Evolutionary conservation across 345 rosid species (phyloP).

Genomic region (Turnera subulata): DNA sequence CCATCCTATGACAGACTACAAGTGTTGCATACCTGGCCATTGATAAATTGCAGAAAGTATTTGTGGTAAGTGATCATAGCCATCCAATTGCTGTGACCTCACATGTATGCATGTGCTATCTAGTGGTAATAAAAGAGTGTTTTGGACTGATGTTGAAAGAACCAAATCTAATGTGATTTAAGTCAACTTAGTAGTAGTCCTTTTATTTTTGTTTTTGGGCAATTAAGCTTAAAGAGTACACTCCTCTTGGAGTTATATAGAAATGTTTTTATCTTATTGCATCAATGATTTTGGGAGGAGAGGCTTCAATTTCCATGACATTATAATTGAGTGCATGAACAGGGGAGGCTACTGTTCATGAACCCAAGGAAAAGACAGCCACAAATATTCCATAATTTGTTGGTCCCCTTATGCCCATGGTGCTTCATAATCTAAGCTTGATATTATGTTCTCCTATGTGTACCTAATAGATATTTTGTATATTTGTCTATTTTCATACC

Average conservation of each 20-base stretch:
- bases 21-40: constrained; percentile 8
- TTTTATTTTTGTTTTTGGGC: no score
- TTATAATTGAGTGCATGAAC: neutral
- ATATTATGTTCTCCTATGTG: no score
- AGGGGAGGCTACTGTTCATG: neutral
- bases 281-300: constrained; percentile 8
- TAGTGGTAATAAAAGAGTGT: constrained; percentile 40
- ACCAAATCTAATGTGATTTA: constrained; percentile 21
- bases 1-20: neutral
- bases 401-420: no score
- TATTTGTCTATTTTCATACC: no score
- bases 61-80: constrained; percentile 27
- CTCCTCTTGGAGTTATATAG: constrained; percentile 10
- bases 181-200: constrained; percentile 42
- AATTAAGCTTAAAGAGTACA: no score
- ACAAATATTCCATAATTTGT: no score
- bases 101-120: constrained; percentile 70
- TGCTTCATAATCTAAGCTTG: no score
- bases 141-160: constrained; percentile 51
- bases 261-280: constrained; percentile 17
- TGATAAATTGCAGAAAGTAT: neutral
- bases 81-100: constrained; percentile 26
- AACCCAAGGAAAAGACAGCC: no score
- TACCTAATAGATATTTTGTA: no score
- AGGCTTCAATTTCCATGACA: neutral